Base-by-base conservation (phyloP, 2,329 filamentous ascomycete genomes). In the Hypoxylon rubiginosum region DNA sequence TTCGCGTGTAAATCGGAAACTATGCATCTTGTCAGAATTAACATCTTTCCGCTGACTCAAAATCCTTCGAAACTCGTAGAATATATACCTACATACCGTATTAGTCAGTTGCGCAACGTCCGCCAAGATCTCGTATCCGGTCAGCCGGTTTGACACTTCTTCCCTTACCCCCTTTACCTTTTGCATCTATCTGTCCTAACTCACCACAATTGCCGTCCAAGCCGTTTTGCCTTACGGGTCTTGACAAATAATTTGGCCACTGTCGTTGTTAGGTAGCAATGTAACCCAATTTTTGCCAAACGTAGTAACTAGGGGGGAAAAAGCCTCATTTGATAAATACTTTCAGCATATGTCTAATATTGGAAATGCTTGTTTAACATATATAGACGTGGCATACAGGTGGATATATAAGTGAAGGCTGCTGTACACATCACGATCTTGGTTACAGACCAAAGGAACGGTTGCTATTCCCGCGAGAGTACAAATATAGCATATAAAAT, bases 1-100 rank as follows among this genome's bases (percentile, higher is more conserved):
- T 21, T 55, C n/a, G n/a, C n/a, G n/a, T n/a, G n/a, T n/a, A n/a
- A n/a, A n/a, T n/a, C n/a, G n/a, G n/a, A n/a, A n/a, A n/a, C n/a
- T n/a, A n/a, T n/a, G n/a, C n/a, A n/a, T 24, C 17, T 28, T 17
- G 21, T 24, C 26, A 51, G 41, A 46, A 32, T 32, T 39, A 13
- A 6, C 45, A 39, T 26, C 4, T 61, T 51, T 54, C 26, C 54
- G 64, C 60, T 64, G 64, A 67, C 39, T 45, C 17, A 55, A 64
- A 46, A 64, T 60, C 26, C 41, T 60, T 63, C 34, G 64, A 63
- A 66, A 6, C 64, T 15, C 39, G 45, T 56, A 63, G 64, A 63
- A 66, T 8, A 45, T 41, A n/a, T n/a, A n/a, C n/a, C n/a, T n/a
- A n/a, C n/a, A 46, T 1, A 1, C 10, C 30, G 28, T 54, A 60